Evolutionary conservation across 1,284 basidiomycete genomes (phyloP).

Genomic region (Xerocomus amazonicus): DNA sequence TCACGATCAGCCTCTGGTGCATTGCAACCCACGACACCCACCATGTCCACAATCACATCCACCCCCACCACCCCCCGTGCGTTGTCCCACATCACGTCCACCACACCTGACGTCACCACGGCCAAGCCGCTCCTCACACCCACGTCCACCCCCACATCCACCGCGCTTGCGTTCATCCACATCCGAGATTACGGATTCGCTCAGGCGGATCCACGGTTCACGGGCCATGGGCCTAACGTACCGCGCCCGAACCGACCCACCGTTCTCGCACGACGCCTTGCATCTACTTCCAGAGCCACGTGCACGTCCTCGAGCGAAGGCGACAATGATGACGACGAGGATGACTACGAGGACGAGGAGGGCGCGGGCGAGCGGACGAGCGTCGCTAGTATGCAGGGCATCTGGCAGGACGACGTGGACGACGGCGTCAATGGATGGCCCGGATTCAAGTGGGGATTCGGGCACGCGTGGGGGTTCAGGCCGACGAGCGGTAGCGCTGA

Average conservation of each 20-base stretch:
- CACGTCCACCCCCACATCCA: slow-evolving; percentile 1
- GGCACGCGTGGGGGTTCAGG: slow-evolving; percentile 31
- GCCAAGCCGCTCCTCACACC: neutral
- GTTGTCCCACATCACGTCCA: neutral
- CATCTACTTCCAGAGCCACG: slow-evolving; percentile 28
- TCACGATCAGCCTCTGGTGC: neutral
- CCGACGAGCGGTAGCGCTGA: slow-evolving; percentile 14
- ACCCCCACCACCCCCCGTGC: neutral
- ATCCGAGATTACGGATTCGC: slow-evolving; percentile 65
- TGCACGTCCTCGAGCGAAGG: slow-evolving; percentile 7
- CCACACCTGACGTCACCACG: neutral
- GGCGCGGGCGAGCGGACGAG: neutral
- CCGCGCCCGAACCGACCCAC: slow-evolving; percentile 47
- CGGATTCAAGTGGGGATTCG: slow-evolving; percentile 41
- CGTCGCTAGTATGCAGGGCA: neutral
- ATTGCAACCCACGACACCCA: neutral
- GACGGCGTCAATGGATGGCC: slow-evolving; percentile 36
- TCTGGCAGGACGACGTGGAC: slow-evolving; percentile 26
- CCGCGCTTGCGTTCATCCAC: slow-evolving; percentile 36
- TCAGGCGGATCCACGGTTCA: slow-evolving; percentile 49
- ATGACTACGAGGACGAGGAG: slow-evolving; percentile 12
- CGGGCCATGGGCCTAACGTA: slow-evolving; percentile 49
- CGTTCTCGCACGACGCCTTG: slow-evolving; percentile 38
- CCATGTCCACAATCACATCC: neutral
- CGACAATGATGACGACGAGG: neutral